Evolutionary conservation across 495 filamentous ascomycete genomes (phyloP), one percentile per base, ranked within the genome.

Genomic region (Aspergillus funiculosus): DNA sequence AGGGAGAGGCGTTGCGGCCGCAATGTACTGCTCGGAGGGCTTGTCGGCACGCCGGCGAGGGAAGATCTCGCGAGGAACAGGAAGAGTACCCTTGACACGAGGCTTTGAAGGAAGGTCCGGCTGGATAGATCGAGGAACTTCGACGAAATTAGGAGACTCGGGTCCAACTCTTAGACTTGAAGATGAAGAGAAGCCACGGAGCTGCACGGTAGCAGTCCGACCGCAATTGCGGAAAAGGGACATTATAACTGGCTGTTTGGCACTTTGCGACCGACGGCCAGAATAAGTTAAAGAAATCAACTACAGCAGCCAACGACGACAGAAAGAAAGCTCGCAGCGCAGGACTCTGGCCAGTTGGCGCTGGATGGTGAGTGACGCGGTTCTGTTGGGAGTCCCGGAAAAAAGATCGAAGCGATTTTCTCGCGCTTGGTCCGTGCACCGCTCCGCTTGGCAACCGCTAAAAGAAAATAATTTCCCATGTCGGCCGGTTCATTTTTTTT

Each of bases 121-220:
- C 55, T 79, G 74, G 5, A 74, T 43, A 13, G 62, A 53, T 31
- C 55, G 63, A 24, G 86, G 86, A 30, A 89, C 65, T 48, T 86
- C 76, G 59, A 90, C 79, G 69, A 80, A 90, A 45, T 75, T 74
- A 48, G 86, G 86, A 31, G 79, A 85, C 57, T 87, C 83, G 11
- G 86, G 86, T 7, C 66, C 70, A 36, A 68, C 61, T 53, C 68
- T 64, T 51, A 62, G 64, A 32, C 38, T 57, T 39, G 68, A 45
- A 8, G 67, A 62, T 28, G 64, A 61, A 40, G 67, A 50, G 50
- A 74, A 71, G 47, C 67, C 66, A 39, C 70, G 70, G 62, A 64
- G 60, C 54, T 73, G 70, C 67, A 63, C 58, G 34, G 54, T 56
- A 61, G 65, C 68, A 64, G 64, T 57, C 54, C 67, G 46, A 22